A percentile compares a stretch with the other conserved stretches of the same genome.
Evolutionary conservation across 306 rosid genomes (phyloP).

Genomic region (Quercus gilva): DNA sequence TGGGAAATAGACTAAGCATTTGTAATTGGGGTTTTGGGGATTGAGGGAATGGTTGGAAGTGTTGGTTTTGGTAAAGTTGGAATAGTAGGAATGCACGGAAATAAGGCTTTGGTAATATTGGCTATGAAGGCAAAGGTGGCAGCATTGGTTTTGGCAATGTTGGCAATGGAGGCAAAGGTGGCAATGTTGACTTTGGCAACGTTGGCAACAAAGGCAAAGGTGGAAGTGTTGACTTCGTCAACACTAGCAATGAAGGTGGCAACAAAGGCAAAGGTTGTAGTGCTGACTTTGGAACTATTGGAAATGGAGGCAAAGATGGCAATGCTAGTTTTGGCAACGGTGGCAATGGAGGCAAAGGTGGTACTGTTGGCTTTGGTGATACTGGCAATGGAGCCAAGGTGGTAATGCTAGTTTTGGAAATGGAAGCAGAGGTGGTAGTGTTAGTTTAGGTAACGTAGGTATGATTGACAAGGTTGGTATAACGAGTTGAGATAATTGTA

Average conservation of each 20-base stretch:
- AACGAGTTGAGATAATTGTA: slow-evolving; percentile 7
- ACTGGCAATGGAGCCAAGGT: no score
- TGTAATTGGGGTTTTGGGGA: slow-evolving; percentile 2
- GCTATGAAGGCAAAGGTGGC: background rate
- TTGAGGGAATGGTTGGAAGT: background rate
- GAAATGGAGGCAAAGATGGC: no score
- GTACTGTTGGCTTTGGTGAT: no score
- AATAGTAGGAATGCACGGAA: no score
- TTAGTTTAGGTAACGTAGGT: background rate
- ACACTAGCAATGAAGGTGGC: no score
- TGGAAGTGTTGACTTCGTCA: no score
- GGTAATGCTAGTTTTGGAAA: no score
- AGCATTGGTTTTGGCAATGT: slow-evolving; percentile 15
- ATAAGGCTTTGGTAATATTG: slow-evolving; percentile 18
- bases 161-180: slow-evolving; percentile 3
- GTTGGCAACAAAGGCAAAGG: no score
- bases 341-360: no score
- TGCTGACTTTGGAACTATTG: no score
- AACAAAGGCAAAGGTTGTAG: no score
- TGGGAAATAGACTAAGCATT: background rate
- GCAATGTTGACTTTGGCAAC: background rate
- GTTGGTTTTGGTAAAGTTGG: background rate
- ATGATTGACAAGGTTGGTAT: background rate
- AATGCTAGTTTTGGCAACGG: no score
- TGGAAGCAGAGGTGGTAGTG: background rate